Percentiles rank a stretch among this genome's conserved stretches.
Conservation (phyloP, 2,329 filamentous ascomycete genomes). For the Pseudocercospora fijiensis region DNA sequence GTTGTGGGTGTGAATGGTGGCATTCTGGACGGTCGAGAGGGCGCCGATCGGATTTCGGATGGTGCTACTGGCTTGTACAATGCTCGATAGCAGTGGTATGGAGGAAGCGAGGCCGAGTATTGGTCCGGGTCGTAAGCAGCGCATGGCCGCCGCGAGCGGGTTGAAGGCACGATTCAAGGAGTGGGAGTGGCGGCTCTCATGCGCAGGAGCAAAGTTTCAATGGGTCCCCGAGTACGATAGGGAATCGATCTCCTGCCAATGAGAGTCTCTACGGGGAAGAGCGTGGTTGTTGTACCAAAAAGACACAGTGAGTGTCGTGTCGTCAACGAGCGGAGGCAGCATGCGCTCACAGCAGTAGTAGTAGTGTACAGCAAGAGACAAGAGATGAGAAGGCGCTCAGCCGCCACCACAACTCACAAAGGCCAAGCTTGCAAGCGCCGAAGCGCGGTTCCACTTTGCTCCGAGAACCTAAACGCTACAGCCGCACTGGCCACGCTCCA, state of each 20-base stretch:
- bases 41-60: slow-evolving; percentile 74
- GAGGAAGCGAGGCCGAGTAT: slow-evolving; percentile 23
- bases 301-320: slow-evolving; percentile 1
- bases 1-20: slow-evolving; percentile 73
- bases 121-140: slow-evolving; percentile 9
- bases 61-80: slow-evolving; percentile 52
- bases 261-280: background rate
- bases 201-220: background rate
- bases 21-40: slow-evolving; percentile 70
- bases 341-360: background rate
- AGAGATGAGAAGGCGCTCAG: background rate
- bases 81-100: slow-evolving; percentile 21
- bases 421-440: background rate
- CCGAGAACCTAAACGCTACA: background rate
- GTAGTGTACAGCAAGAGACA: background rate
- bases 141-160: slow-evolving; percentile 21
- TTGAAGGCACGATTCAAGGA: background rate
- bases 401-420: background rate
- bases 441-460: background rate
- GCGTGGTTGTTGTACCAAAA: background rate
- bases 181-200: background rate
- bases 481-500: background rate
- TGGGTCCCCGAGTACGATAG: background rate
- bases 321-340: slow-evolving; percentile 1
- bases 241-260: background rate